Evolutionary conservation across 129 eudicot species (phyloP).

Genomic region (Flaveria trinervia): DNA sequence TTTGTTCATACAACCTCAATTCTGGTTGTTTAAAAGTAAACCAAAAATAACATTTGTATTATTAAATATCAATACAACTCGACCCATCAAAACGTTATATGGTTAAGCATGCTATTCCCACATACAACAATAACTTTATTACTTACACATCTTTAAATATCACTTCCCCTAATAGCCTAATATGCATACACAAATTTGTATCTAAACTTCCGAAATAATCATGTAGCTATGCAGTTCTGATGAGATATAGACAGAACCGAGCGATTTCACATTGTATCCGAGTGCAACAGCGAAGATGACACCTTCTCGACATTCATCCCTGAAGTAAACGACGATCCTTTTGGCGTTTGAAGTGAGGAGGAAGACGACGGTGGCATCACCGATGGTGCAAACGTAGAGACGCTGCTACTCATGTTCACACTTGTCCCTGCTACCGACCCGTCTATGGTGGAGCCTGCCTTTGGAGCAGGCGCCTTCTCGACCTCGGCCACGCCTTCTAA

Average conservation of each 20-base stretch:
- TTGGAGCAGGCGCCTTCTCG: conserved; percentile 77
- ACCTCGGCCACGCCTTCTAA: conserved; percentile 77
- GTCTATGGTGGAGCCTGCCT: conserved; percentile 47
- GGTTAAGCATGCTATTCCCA: conserved; percentile 6
- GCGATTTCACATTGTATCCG: conserved; percentile 35
- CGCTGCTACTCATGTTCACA: conserved; percentile 42
- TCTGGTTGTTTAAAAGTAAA: too few relatives aligned
- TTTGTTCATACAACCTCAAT: too few relatives aligned
- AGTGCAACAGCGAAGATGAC: conserved; percentile 48
- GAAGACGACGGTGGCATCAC: conserved; percentile 53
- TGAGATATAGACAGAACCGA: neutral
- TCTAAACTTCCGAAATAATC: conserved; percentile 9
- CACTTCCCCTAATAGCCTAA: neutral
- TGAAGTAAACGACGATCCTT: conserved; percentile 51
- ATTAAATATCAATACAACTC: neutral
- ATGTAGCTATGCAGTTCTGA: neutral
- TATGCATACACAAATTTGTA: conserved; percentile 13
- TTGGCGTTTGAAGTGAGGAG: conserved; percentile 56
- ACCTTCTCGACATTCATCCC: conserved; percentile 57
- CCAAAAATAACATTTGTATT: neutral
- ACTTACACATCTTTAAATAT: conserved; percentile 7
- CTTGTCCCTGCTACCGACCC: conserved; percentile 55
- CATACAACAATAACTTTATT: conserved; percentile 15
- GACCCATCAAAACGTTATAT: neutral
- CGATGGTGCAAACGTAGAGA: conserved; percentile 65